Conservation (phyloP, 805 yeast genomes). For the Cyberlindnera euphorbiae region DNA sequence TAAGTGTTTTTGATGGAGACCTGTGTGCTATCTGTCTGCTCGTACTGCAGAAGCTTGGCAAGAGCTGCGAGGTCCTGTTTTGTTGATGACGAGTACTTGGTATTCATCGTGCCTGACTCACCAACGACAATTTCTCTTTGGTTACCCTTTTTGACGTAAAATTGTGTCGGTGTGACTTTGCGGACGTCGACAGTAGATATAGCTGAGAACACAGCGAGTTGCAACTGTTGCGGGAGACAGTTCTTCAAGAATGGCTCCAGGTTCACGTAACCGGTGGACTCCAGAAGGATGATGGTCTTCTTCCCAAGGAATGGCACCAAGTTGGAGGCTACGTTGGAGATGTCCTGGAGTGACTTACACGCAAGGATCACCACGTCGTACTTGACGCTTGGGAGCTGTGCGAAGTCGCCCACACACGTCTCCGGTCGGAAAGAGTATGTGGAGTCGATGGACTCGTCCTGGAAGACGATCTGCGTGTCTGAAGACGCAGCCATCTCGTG, state of each 20-base stretch:
- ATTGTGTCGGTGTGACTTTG: conserved; percentile 20
- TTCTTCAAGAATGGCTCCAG: conserved; percentile 68
- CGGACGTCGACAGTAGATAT: conserved; percentile 21
- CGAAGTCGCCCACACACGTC: conserved; percentile 1
- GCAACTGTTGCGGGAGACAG: conserved; percentile 38
- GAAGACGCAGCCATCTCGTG: conserved; percentile 15
- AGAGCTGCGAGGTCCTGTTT: conserved; percentile 33
- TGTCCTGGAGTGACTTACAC: conserved; percentile 47
- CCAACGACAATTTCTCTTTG: conserved; percentile 26
- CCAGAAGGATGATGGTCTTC: conserved; percentile 54
- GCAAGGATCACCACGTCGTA: conserved; percentile 44
- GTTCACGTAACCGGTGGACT: conserved; percentile 67
- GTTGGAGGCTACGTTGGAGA: conserved; percentile 37
- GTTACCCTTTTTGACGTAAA: conserved; percentile 4
- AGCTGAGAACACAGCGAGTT: conserved; percentile 21
- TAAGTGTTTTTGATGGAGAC: conserved; percentile 32
- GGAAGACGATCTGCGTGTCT: conserved; percentile 1
- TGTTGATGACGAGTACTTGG: conserved; percentile 33
- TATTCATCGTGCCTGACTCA: conserved; percentile 35
- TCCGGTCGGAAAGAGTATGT: conserved; percentile 4
- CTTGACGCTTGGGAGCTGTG: conserved; percentile 10
- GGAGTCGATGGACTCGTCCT: conserved; percentile 4
- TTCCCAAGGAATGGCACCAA: conserved; percentile 34
- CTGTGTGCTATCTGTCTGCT: conserved; percentile 22
- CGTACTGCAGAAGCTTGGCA: conserved; percentile 31